Conservation (phyloP, 148 eudicot species). For the Dysphania ambrosioides region DNA sequence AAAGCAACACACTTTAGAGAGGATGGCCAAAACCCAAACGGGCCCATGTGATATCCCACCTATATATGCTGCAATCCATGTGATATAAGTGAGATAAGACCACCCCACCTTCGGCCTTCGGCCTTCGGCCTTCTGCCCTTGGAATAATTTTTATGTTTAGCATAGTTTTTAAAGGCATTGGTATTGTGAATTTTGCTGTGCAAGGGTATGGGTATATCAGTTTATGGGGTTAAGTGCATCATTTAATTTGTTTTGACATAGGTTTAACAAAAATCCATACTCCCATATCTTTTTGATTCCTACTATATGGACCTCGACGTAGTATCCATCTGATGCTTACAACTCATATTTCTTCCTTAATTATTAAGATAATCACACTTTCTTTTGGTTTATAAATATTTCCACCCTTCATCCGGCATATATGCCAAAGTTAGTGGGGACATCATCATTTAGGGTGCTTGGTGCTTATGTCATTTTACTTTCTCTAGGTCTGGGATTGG, state of each 20-base stretch:
- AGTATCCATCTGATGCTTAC: neutral
- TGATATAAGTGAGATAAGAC: constrained; percentile 9
- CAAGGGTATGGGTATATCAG: neutral
- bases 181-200: neutral
- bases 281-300: constrained; percentile 17
- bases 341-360: neutral
- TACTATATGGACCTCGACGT: neutral
- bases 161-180: neutral
- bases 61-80: constrained; percentile 26
- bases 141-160: no score
- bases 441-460: constrained; percentile 6
- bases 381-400: neutral
- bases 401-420: constrained; percentile 15
- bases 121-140: neutral
- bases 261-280: constrained; percentile 18
- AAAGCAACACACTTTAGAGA: constrained; percentile 2
- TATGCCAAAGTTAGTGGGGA: constrained; percentile 29
- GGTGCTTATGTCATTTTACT: neutral
- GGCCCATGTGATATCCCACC: constrained; percentile 26
- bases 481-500: neutral
- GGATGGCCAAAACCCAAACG: constrained; percentile 5
- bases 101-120: neutral
- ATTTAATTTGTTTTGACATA: constrained; percentile 13
- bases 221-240: constrained; percentile 3
- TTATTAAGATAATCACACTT: neutral